These are phyloP conservation scores for Papilionanthe hybrid DNA, from an alignment of 116 monocot species.

Conservation along the genomic window DNA sequence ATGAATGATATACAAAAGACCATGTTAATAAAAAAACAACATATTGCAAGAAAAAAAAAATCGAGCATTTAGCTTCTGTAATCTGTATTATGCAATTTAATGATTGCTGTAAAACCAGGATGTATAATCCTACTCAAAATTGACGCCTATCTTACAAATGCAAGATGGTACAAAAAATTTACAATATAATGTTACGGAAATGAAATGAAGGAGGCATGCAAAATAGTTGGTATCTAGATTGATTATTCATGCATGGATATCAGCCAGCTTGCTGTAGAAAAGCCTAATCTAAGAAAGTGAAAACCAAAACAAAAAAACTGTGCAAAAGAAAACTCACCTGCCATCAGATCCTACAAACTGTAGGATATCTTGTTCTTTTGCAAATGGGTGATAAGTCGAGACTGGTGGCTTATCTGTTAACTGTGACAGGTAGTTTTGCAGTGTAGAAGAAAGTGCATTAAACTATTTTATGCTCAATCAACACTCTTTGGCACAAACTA, in stretches of 20 bases:
- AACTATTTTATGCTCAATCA: constrained; percentile 3
- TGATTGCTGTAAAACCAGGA: background rate
- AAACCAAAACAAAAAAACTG: background rate
- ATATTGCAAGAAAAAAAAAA: background rate
- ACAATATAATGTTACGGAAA: background rate
- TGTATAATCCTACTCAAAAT: background rate
- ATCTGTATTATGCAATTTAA: constrained; percentile 3
- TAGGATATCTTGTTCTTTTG: constrained; percentile 25
- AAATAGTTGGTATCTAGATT: background rate
- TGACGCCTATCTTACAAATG: background rate
- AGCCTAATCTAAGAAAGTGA: background rate
- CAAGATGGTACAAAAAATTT: background rate
- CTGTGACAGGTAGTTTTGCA: constrained; percentile 31
- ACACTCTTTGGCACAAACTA: background rate
- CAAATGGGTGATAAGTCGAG: constrained; percentile 18
- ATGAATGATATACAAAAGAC: background rate
- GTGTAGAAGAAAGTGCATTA: constrained; percentile 13
- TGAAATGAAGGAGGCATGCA: background rate
- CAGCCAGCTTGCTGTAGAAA: background rate
- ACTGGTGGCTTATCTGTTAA: constrained; percentile 25
- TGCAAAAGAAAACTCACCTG: constrained; percentile 30
- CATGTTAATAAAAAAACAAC: background rate
- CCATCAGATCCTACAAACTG: constrained; percentile 21
- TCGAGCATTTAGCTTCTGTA: background rate
- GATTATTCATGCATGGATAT: background rate